These are phyloP conservation scores for Gossypium raimondii DNA, from an alignment of 345 rosid species.

Conservation along the genomic window DNA sequence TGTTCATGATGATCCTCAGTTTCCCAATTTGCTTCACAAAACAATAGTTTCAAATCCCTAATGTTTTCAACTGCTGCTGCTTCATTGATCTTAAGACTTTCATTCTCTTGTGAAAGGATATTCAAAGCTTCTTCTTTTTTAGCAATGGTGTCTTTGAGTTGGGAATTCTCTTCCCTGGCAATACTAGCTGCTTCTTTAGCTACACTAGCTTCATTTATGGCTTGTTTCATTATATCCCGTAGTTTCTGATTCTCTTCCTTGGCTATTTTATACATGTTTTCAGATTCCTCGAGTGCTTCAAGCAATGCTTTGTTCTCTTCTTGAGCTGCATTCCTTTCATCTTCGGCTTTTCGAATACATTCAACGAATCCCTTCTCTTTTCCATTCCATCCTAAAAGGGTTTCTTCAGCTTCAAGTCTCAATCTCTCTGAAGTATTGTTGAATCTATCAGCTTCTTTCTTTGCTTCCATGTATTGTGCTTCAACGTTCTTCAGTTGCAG, in stretches of 20 bases:
- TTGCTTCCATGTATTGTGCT: constrained; percentile 38
- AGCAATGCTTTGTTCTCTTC: constrained; percentile 47
- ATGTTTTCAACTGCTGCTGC: constrained; percentile 49
- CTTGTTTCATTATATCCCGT: constrained; percentile 80
- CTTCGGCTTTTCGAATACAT: constrained; percentile 64
- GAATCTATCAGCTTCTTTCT: constrained; percentile 45
- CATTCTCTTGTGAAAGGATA: constrained; percentile 54
- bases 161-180: constrained; percentile 8
- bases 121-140: constrained; percentile 64
- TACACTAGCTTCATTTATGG: constrained; percentile 74
- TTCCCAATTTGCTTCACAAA: constrained; percentile 32
- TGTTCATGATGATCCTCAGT: constrained; percentile 11
- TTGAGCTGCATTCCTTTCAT: constrained; percentile 48
- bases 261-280: constrained; percentile 32
- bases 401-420: constrained; percentile 73
- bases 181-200: constrained; percentile 49
- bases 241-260: constrained; percentile 66
- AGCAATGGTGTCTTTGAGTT: constrained; percentile 26
- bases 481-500: constrained; percentile 29
- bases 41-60: constrained; percentile 49
- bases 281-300: constrained; percentile 41
- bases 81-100: constrained; percentile 58
- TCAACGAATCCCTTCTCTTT: constrained; percentile 71
- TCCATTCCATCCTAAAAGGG: constrained; percentile 68
- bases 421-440: constrained; percentile 62